A percentile compares a stretch with the other conserved stretches of the same genome.
Conservation (phyloP, 306 rosid genomes). For the Hylodesmum podocarpum region DNA sequence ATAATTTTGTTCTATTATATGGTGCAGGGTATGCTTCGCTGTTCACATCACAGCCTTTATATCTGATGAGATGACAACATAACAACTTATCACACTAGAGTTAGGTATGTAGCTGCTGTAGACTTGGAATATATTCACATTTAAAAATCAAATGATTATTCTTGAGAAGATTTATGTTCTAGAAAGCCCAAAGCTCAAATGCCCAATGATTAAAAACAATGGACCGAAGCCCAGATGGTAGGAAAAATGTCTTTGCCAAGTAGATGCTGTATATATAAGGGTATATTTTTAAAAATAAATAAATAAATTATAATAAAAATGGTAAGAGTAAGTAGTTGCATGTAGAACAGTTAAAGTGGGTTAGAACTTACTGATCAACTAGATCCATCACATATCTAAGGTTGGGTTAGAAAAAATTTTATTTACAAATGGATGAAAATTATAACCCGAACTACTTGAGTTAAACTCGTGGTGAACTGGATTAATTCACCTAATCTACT, state of each 20-base stretch:
- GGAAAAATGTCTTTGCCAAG: not conserved
- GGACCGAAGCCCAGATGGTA: not conserved
- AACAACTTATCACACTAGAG: not conserved
- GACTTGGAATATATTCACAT: not conserved
- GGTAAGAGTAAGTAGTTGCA: too few species aligned
- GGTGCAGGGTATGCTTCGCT: conserved; percentile 13
- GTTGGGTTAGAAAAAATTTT: too few species aligned
- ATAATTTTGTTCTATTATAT: conserved; percentile 10
- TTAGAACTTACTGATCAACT: too few species aligned
- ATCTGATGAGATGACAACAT: not conserved
- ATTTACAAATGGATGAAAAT: too few species aligned
- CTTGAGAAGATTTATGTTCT: not conserved
- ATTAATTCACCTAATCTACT: too few species aligned
- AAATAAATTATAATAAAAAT: too few species aligned
- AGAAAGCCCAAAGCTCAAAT: not conserved
- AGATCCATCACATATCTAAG: too few species aligned
- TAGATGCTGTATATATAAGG: too few species aligned
- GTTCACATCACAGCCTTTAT: conserved; percentile 21
- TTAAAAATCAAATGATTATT: not conserved
- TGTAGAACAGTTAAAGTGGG: too few species aligned
- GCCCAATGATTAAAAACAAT: not conserved
- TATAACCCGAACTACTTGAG: too few species aligned
- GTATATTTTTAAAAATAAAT: too few species aligned
- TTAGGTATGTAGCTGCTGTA: not conserved
- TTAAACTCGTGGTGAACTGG: too few species aligned